Conservation (phyloP, 2,329 filamentous ascomycete genomes). For the Raffaelea deltoideospora region DNA sequence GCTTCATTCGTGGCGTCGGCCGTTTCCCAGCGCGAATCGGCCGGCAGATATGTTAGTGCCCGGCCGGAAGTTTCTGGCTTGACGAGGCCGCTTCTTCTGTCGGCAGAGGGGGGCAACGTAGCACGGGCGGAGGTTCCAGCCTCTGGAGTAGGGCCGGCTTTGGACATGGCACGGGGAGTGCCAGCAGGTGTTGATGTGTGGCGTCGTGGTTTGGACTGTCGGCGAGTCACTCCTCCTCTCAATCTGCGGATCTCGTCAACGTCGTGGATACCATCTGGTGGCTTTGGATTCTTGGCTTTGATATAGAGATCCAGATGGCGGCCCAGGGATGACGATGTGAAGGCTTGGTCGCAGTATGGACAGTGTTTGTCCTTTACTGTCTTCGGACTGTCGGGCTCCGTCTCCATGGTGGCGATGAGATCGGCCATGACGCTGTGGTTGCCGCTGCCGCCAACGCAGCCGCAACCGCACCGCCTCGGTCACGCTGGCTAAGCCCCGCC, state of each 20-base stretch:
- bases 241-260: conserved; percentile 78
- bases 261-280: conserved; percentile 73
- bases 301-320: conserved; percentile 91
- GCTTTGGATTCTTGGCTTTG: conserved; percentile 81
- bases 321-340: conserved; percentile 86
- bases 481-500: not conserved
- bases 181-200: conserved; percentile 44
- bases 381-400: conserved; percentile 21
- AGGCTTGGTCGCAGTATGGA: conserved; percentile 75
- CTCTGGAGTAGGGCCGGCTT: conserved; percentile 26
- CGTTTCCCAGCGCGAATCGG: conserved; percentile 57
- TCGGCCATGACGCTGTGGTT: conserved; percentile 1
- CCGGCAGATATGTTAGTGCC: conserved; percentile 29
- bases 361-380: conserved; percentile 75
- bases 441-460: not conserved
- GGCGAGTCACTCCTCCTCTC: conserved; percentile 70
- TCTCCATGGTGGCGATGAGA: conserved; percentile 11
- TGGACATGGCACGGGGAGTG: conserved; percentile 28
- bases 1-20: conserved; percentile 69
- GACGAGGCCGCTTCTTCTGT: conserved; percentile 27
- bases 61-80: conserved; percentile 29
- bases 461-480: too few species aligned
- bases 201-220: conserved; percentile 56
- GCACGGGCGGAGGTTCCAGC: conserved; percentile 16
- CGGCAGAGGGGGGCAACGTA: conserved; percentile 20